Percentiles rank a stretch among this genome's conserved stretches.
phyloP scores from a whole-genome alignment of 2,329 filamentous ascomycete species.

The Monosporascus sp. region DNA sequence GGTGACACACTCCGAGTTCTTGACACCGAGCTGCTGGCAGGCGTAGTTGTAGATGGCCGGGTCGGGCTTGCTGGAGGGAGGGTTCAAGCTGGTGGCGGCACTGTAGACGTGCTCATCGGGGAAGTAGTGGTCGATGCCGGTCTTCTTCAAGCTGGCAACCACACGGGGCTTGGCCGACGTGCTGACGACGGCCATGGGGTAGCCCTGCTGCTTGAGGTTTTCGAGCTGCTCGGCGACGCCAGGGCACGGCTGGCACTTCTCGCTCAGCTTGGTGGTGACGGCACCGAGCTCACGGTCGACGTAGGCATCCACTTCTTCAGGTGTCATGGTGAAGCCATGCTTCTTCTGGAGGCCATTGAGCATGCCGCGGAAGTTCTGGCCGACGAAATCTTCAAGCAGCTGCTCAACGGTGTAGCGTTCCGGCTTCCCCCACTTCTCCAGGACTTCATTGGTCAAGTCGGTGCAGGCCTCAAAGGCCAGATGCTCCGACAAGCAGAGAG shows the following conservation, averaged over 20 bases:
- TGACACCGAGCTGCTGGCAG: slow-evolving; percentile 59
- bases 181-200: slow-evolving; percentile 64
- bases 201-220: slow-evolving; percentile 51
- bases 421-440: slow-evolving; percentile 53
- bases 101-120: slow-evolving; percentile 61
- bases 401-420: slow-evolving; percentile 63
- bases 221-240: slow-evolving; percentile 55
- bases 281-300: slow-evolving; percentile 63
- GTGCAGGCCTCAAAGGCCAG: slow-evolving; percentile 73
- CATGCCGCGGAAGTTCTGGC: slow-evolving; percentile 76
- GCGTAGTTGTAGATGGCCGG: slow-evolving; percentile 69
- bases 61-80: slow-evolving; percentile 70
- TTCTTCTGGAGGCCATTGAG: slow-evolving; percentile 62
- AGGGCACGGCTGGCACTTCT: slow-evolving; percentile 55
- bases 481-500: slow-evolving; percentile 69
- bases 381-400: slow-evolving; percentile 69
- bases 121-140: slow-evolving; percentile 65
- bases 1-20: slow-evolving; percentile 59
- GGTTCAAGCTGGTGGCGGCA: slow-evolving; percentile 60
- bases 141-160: slow-evolving; percentile 61
- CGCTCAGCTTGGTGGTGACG: slow-evolving; percentile 62
- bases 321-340: slow-evolving; percentile 57
- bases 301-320: slow-evolving; percentile 58
- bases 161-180: slow-evolving; percentile 66
- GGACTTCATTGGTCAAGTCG: slow-evolving; percentile 67